Percentiles rank a stretch among this genome's conserved stretches.
Evolutionary conservation across 176 grass and related monocot genomes (phyloP).

Genomic region (Triticum dicoccoides): DNA sequence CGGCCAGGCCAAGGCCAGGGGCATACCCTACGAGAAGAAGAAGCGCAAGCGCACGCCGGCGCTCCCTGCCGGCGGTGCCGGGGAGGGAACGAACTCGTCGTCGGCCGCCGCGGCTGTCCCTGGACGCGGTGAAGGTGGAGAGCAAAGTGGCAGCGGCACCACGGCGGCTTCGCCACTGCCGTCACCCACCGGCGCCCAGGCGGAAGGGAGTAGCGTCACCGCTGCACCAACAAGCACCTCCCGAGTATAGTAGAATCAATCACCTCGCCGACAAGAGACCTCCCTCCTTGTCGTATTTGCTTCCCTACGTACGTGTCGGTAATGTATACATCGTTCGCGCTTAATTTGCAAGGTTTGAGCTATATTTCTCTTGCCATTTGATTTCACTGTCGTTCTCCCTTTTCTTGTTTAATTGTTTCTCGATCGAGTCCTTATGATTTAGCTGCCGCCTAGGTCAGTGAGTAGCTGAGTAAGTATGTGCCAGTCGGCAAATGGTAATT

Average conservation of each 20-base stretch:
- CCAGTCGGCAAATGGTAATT: not conserved
- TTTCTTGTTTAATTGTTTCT: constrained; percentile 21
- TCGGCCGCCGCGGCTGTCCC: not conserved
- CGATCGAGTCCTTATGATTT: not conserved
- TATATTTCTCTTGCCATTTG: constrained; percentile 41
- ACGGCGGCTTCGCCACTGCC: not conserved
- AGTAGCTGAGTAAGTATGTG: not conserved
- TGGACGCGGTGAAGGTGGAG: not conserved
- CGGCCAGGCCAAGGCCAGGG: constrained; percentile 85
- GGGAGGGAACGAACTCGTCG: constrained; percentile 33
- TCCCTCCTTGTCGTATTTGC: constrained; percentile 31
- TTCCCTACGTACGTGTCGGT: constrained; percentile 45
- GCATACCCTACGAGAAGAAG: constrained; percentile 97
- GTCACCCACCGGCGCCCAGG: not conserved
- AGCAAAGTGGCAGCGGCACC: not conserved
- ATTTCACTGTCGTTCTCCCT: constrained; percentile 18
- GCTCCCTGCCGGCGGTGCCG: not conserved
- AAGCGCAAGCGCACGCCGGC: constrained; percentile 73
- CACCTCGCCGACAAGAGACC: constrained; percentile 10
- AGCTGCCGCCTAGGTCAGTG: constrained; percentile 32
- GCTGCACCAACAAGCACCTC: constrained; percentile 30
- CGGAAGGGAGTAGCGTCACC: not conserved
- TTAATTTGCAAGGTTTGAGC: constrained; percentile 43
- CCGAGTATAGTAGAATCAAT: constrained; percentile 51
- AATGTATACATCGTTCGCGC: constrained; percentile 32